Base-by-base conservation (phyloP, 75 land plant species). In the Pseudotsuga menziesii region DNA sequence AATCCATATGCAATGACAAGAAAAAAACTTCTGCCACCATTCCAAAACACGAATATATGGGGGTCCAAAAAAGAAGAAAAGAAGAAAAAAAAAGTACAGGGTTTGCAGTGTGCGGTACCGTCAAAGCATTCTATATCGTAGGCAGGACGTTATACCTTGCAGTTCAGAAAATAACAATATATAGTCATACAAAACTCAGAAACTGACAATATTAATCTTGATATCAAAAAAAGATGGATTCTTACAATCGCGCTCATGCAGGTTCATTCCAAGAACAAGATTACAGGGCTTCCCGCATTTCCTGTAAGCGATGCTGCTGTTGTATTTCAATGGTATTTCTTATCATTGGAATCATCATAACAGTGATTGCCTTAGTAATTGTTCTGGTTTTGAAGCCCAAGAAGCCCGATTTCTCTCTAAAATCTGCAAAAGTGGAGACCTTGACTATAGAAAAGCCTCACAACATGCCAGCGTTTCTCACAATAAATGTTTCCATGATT, bases 401-500 rank as follows among this genome's bases (percentile, higher is more conserved):
- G 58, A 74, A 55, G 61, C 75, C 75, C 2, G n/a, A 25, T 20
- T 74, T 74, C 23, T 17, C 58, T 4, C 9, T 73, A 41, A 27
- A 52, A 3, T 25, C 17, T 22, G 75, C n/a, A 15, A 22, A 73
- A 52, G 15, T 73, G 35, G 57, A 73, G 35, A 25, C 32, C 0
- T 22, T 74, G 58, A 52, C 9, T 3, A 29, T 74, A 27, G 59
- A 74, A n/a, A 11, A 19, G 15, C 29, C 14, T 55, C 4, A 35
- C 20, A 39, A 74, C 36, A 52, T 27, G 56, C 26, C 29, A 25
- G 20, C 23, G 15, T 74, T n/a, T 27, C n/a, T 74, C n/a, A 54
- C 58, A 2, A 73, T 73, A 58, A 73, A 73, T 56, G 52, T 73
- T 56, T n/a, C 75, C 29, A 26, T 74, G 75, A 74, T 74, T 25